A percentile compares a stretch with the other conserved stretches of the same genome.
phyloP scores from a whole-genome alignment of 2,329 filamentous ascomycete genomes.

The Lachnellula hyalina region DNA sequence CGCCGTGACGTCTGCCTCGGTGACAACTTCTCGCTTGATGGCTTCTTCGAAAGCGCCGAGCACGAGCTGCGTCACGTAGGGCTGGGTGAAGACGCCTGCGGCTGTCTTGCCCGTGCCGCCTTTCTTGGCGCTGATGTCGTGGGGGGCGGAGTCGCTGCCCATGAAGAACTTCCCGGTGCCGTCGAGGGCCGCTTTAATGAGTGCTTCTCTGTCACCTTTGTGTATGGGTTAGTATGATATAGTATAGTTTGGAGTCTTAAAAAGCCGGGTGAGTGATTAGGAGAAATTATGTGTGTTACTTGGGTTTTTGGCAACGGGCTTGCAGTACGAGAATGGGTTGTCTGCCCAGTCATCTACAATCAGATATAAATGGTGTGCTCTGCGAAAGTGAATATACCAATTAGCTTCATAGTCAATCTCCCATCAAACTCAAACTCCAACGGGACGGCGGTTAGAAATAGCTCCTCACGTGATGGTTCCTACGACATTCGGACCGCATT shows the following conservation, averaged over 20 bases:
- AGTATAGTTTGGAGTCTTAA: too few species aligned
- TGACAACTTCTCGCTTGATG: constrained; percentile 47
- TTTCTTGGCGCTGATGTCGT: constrained; percentile 56
- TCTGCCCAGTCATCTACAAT: constrained; percentile 70
- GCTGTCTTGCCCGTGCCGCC: constrained; percentile 47
- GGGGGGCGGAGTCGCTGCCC: constrained; percentile 57
- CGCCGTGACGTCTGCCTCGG: constrained; percentile 47
- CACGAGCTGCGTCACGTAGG: constrained; percentile 61
- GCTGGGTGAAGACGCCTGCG: constrained; percentile 77
- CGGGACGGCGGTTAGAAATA: background rate
- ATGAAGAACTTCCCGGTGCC: constrained; percentile 64
- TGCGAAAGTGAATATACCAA: background rate
- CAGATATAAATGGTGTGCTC: constrained; percentile 39
- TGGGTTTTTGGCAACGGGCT: constrained; percentile 42
- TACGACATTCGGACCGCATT: constrained; percentile 72
- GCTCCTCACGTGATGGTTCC: constrained; percentile 33
- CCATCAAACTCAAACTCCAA: background rate
- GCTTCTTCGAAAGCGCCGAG: constrained; percentile 59
- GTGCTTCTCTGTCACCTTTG: constrained; percentile 37
- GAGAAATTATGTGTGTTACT: constrained; percentile 39
- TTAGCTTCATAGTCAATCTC: background rate
- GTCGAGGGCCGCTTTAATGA: constrained; percentile 48
- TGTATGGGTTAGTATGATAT: background rate
- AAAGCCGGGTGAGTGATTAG: background rate
- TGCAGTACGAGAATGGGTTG: constrained; percentile 56